Evolutionary conservation across 345 rosid genomes (phyloP).

Genomic region (Bruguiera gymnorhiza): DNA sequence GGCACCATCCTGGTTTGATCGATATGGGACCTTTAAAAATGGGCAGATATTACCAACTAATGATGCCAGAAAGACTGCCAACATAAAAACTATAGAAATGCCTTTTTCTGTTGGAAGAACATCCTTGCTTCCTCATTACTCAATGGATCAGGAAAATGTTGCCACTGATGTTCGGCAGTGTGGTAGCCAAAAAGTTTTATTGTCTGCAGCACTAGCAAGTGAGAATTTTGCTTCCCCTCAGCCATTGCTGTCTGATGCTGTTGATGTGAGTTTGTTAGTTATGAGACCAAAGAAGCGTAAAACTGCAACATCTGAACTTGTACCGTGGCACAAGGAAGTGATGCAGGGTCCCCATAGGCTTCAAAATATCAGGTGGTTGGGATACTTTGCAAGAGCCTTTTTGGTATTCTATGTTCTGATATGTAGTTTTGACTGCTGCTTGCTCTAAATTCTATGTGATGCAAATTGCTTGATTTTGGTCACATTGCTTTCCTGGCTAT

Average conservation of each 20-base stretch:
- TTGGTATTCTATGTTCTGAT: neutral
- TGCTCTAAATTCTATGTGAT: neutral
- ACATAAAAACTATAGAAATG: constrained; percentile 39
- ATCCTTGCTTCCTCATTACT: constrained; percentile 36
- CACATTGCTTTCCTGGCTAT: neutral
- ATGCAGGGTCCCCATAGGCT: constrained; percentile 41
- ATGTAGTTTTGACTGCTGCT: neutral
- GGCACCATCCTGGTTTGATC: constrained; percentile 79
- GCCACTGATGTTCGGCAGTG: constrained; percentile 30
- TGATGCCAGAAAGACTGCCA: constrained; percentile 36
- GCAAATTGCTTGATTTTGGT: neutral
- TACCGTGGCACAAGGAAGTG: constrained; percentile 73
- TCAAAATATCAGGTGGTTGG: constrained; percentile 58
- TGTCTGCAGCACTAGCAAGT: constrained; percentile 23
- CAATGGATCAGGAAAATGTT: constrained; percentile 35
- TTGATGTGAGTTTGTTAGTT: constrained; percentile 28
- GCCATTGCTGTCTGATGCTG: constrained; percentile 34
- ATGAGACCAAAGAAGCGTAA: constrained; percentile 66
- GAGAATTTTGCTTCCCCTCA: constrained; percentile 40
- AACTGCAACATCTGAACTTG: constrained; percentile 39
- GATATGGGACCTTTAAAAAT: constrained; percentile 61
- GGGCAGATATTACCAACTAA: constrained; percentile 45
- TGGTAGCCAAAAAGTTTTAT: constrained; percentile 28
- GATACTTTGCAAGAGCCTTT: neutral
- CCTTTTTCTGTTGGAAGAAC: constrained; percentile 36